Base-by-base conservation (phyloP, 1,284 basidiomycete species). In the Cerioporus squamosus region DNA sequence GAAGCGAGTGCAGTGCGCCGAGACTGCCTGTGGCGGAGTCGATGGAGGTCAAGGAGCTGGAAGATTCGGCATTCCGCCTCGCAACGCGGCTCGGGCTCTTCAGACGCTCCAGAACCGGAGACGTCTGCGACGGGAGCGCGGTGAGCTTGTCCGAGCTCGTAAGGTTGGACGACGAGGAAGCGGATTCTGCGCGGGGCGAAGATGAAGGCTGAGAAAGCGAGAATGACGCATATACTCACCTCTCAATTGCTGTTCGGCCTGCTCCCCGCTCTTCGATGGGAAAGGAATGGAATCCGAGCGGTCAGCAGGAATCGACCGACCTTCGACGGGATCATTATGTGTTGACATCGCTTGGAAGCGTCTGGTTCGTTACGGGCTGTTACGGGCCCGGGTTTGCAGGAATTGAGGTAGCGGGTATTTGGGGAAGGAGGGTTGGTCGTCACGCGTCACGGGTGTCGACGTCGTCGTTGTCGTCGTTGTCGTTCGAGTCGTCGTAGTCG, bases 101-200 rank as follows among this genome's bases (percentile, higher is more conserved):
- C 20, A 70, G 47, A 22, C 72, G 72, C 4, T 62, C 72, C 9
- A 71, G 63, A 18, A 70, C 65, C 18, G 74, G 67, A 4, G 72
- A 70, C 3, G 72, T 64, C 26, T 65, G 69, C 1, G 66, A 63
- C 0, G 79, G 79, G 18, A 80, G 68, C 2, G 72, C 73, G 5
- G 79, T 70, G 9, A 78, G 68, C 61, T 74, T 77, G 64, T 80
- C 78, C 3, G 75, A 75, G 58, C 70, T 75, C 7, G 73, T 74
- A 31, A 68, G 57, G 23, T 72, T 71, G 8, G 76, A 77, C 8
- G 63, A 65, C 1, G 70, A 67, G n/a, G 73, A 72, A 14, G 56
- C 63, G 5, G 70, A 66, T 15, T 69, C 70, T 72, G 49, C 6
- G 15, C 14, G 17, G 5, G 7, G 15, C 15, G n/a, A 14, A 23